Conservation (phyloP, 1,284 basidiomycete species). For the Cutaneotrichosporon cavernicola region DNA sequence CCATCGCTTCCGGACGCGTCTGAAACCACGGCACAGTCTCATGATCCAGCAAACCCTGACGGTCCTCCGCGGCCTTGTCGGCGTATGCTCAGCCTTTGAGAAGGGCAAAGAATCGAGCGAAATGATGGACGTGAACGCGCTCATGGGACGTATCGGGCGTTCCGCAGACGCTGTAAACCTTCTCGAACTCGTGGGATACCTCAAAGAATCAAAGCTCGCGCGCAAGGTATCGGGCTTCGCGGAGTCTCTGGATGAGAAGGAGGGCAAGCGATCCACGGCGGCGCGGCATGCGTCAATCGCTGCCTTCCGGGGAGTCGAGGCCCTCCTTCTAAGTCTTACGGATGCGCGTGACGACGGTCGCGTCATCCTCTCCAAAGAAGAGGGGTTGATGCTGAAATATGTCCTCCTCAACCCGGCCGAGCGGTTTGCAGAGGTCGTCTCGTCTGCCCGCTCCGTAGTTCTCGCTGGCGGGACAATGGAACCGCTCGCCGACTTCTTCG, state of each 20-base stretch:
- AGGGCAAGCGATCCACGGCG: slow-evolving; percentile 15
- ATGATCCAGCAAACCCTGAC: slow-evolving; percentile 76
- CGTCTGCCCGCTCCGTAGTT: slow-evolving; percentile 75
- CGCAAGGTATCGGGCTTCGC: slow-evolving; percentile 73
- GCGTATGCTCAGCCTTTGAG: slow-evolving; percentile 59
- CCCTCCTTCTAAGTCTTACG: slow-evolving; percentile 77
- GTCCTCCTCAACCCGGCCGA: slow-evolving; percentile 92
- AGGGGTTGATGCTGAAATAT: slow-evolving; percentile 64
- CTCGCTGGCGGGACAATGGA: slow-evolving; percentile 98
- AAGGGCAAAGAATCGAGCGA: slow-evolving; percentile 45
- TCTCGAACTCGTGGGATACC: slow-evolving; percentile 76
- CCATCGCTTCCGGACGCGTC: slow-evolving; percentile 69
- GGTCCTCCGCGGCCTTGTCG: slow-evolving; percentile 67
- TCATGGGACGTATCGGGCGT: slow-evolving; percentile 67
- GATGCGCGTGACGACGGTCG: slow-evolving; percentile 73
- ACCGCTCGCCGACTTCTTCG: slow-evolving; percentile 87
- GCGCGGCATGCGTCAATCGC: slow-evolving; percentile 59
- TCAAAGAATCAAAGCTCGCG: slow-evolving; percentile 79
- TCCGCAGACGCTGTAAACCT: slow-evolving; percentile 68
- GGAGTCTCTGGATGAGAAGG: slow-evolving; percentile 59
- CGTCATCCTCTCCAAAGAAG: slow-evolving; percentile 50
- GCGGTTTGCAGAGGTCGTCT: slow-evolving; percentile 76
- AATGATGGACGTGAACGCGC: slow-evolving; percentile 55
- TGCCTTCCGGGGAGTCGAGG: slow-evolving; percentile 78
- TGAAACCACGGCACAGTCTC: slow-evolving; percentile 71